These are phyloP conservation scores for Colletotrichum sp. DNA, from an alignment of 2,329 filamentous ascomycete species.

Conservation along the genomic window DNA sequence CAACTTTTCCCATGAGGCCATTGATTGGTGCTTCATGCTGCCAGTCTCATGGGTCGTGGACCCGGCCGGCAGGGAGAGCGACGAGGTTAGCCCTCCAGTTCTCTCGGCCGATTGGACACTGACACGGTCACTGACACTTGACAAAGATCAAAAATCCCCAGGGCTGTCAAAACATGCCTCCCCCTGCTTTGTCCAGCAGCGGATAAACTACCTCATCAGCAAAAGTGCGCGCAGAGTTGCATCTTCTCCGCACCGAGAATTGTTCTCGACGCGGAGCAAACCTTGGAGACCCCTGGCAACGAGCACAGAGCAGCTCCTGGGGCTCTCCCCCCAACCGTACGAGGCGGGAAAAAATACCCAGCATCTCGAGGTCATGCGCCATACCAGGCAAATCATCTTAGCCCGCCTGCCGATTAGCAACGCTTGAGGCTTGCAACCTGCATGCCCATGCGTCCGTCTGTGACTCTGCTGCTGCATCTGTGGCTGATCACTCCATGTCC, in stretches of 20 bases:
- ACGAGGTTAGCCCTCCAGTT: background rate
- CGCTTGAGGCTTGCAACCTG: background rate
- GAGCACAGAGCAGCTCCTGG: background rate
- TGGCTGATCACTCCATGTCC: background rate
- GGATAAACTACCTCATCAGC: slow-evolving; percentile 18
- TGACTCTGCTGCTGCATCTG: background rate
- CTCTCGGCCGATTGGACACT: slow-evolving; percentile 4
- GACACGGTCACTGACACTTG: background rate
- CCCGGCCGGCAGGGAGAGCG: background rate
- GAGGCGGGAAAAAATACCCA: background rate
- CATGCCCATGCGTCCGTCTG: background rate
- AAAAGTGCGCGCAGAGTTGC: slow-evolving; percentile 11
- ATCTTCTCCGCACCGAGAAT: slow-evolving; percentile 17
- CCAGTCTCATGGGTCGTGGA: background rate
- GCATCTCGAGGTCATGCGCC: background rate
- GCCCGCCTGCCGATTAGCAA: background rate
- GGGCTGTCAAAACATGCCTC: background rate
- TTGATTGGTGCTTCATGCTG: background rate
- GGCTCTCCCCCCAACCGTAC: background rate
- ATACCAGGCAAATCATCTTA: background rate
- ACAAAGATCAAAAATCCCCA: background rate
- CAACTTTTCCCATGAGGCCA: background rate
- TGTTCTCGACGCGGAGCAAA: slow-evolving; percentile 6
- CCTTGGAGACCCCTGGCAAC: slow-evolving; percentile 12
- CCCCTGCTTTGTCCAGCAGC: background rate